Evolutionary conservation across 495 filamentous ascomycete genomes (phyloP).

Genomic region (Talaromyces thailandensis): DNA sequence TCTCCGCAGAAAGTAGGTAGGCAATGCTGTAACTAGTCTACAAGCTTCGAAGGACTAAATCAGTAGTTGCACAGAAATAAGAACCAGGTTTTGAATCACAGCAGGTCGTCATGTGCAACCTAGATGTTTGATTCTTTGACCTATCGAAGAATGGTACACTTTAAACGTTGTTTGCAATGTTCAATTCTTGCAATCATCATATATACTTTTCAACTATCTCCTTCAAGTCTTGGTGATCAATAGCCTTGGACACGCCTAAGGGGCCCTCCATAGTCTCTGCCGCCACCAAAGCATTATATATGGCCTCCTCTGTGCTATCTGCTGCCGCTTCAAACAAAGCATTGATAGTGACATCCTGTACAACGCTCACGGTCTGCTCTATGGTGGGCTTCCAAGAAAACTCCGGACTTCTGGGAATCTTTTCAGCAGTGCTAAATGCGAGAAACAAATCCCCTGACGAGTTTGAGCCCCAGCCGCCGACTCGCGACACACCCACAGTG

Average conservation of each 20-base stretch:
- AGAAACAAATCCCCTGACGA: slow-evolving; percentile 45
- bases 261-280: slow-evolving; percentile 38
- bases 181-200: background rate
- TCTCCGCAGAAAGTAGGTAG: too few species aligned
- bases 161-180: too few species aligned
- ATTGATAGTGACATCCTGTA: slow-evolving; percentile 41
- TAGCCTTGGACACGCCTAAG: slow-evolving; percentile 28
- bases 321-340: slow-evolving; percentile 39
- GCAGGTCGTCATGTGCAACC: too few species aligned
- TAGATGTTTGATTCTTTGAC: too few species aligned
- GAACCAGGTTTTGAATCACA: too few species aligned
- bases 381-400: slow-evolving; percentile 22
- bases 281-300: slow-evolving; percentile 43
- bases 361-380: slow-evolving; percentile 24
- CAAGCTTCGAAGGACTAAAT: too few species aligned
- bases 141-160: too few species aligned
- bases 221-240: slow-evolving; percentile 37
- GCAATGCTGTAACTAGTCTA: too few species aligned
- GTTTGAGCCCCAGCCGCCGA: slow-evolving; percentile 40
- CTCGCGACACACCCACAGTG: slow-evolving; percentile 38
- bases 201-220: slow-evolving; percentile 35
- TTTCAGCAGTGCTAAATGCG: slow-evolving; percentile 41
- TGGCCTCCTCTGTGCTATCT: slow-evolving; percentile 43
- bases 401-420: slow-evolving; percentile 18
- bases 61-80: too few species aligned